Evolutionary conservation across 2,329 filamentous ascomycete species (phyloP).

Genomic region (Diaporthe ilicicola): DNA sequence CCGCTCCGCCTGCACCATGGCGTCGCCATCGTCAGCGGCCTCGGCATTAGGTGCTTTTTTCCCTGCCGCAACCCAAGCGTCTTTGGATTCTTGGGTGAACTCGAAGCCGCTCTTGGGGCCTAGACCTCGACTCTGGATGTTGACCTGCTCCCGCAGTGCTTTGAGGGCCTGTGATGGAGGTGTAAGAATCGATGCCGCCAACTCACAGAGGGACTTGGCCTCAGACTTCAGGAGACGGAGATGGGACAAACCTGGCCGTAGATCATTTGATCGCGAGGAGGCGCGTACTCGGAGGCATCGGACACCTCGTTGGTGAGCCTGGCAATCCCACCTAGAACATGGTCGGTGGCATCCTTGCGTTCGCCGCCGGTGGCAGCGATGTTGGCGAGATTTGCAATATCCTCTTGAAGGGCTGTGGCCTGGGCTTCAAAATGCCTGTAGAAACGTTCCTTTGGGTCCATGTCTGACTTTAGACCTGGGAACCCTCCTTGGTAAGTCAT

Average conservation of each 20-base stretch:
- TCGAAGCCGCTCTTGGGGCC: constrained; percentile 81
- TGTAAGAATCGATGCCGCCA: neutral
- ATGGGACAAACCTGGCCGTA: constrained; percentile 73
- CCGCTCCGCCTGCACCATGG: constrained; percentile 10
- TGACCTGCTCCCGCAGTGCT: constrained; percentile 79
- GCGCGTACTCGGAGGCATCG: constrained; percentile 82
- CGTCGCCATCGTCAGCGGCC: neutral
- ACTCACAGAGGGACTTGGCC: neutral
- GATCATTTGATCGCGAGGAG: constrained; percentile 87
- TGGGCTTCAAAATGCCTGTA: constrained; percentile 84
- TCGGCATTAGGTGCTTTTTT: constrained; percentile 4
- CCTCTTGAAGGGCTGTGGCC: constrained; percentile 79
- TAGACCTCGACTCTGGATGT: constrained; percentile 71
- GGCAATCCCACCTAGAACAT: constrained; percentile 81
- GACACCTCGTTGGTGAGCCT: constrained; percentile 84
- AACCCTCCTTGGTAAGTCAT: constrained; percentile 34
- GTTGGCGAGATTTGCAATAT: constrained; percentile 74
- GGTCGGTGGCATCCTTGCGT: constrained; percentile 81
- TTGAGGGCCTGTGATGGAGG: constrained; percentile 72
- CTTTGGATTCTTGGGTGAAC: constrained; percentile 64
- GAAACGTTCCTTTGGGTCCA: constrained; percentile 78
- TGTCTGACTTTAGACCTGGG: constrained; percentile 40
- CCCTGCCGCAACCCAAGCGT: constrained; percentile 33
- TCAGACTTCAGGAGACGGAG: neutral
- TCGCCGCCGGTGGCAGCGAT: constrained; percentile 74